Conservation (phyloP, 345 rosid species). For the Euclidium syriacum region DNA sequence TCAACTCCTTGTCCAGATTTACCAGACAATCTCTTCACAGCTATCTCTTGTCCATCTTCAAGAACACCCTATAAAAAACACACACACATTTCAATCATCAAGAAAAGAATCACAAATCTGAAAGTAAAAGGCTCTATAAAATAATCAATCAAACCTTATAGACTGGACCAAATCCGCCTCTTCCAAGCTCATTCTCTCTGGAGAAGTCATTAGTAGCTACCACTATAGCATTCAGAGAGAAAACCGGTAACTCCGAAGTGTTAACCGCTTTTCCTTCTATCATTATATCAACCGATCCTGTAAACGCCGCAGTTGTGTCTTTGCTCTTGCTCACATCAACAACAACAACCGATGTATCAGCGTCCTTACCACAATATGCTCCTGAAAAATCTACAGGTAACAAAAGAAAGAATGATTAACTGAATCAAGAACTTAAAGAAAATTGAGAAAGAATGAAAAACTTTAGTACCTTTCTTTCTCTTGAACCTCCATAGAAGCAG, state of each 20-base stretch:
- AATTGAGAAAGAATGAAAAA: not conserved
- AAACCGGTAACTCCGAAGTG: constrained; percentile 31
- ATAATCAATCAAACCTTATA: constrained; percentile 27
- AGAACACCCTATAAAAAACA: constrained; percentile 46
- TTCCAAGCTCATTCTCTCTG: constrained; percentile 31
- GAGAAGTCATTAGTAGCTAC: constrained; percentile 28
- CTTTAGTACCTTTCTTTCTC: constrained; percentile 28
- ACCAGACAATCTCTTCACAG: constrained; percentile 56
- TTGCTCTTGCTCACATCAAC: constrained; percentile 21
- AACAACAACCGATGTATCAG: constrained; percentile 17
- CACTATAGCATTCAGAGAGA: constrained; percentile 12
- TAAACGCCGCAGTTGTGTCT: constrained; percentile 18
- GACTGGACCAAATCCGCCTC: constrained; percentile 35
- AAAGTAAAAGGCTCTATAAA: not conserved
- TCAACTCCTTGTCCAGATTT: constrained; percentile 54
- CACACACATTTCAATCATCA: constrained; percentile 11
- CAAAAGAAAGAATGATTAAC: not conserved
- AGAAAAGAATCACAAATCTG: not conserved
- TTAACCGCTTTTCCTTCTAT: constrained; percentile 32
- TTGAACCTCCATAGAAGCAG: constrained; percentile 31
- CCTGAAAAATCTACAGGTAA: constrained; percentile 46
- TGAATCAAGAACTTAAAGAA: not conserved
- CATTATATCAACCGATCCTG: constrained; percentile 33
- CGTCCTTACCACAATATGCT: constrained; percentile 24
- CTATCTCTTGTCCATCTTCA: constrained; percentile 58